Base-by-base conservation (phyloP, 2,329 filamentous ascomycete species). In the Tympanopsis confertula region DNA sequence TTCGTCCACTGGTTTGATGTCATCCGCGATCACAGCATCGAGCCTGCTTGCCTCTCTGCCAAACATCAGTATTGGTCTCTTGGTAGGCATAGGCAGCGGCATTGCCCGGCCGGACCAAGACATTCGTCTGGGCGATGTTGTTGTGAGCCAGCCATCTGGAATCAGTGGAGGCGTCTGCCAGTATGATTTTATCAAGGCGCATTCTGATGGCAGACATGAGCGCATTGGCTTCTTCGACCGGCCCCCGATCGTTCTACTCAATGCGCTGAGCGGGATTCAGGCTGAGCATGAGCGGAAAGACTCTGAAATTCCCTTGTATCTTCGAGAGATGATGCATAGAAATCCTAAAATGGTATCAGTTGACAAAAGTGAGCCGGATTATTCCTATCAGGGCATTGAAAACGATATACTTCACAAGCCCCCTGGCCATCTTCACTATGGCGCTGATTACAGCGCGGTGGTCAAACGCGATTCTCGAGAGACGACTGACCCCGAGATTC, bases 71-170 rank as follows among this genome's bases (percentile, higher is more conserved):
- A 19, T 51, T 13, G 44, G 42, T 1, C 26, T 51, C 1, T 10
- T 50, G 14, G 45, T 50, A 17, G 43, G 44, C 10, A 46, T 45
- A 19, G 43, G 41, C 4, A 39, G 40, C 32, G 44, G 41, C 20
- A 43, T 43, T 32, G 35, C 42, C 13, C 33, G 38, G 18, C 38
- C 40, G 19, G 38, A 42, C n/a, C 19, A 37, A 19, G 51, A 54
- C 5, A 43, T 54, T 7, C 47, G 50, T 1, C 44, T 55, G 0
- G 51, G 53, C 0, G 53, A 54, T 5, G 20, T 55, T 2, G 47
- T 53, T 1, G 46, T 56, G 0, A 50, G 51, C 24, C 36, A 43
- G 1, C 49, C 51, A 0, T 13, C 41, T 1, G 45, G 41, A 2
- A 38, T 15, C 0, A 45, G 5, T 0, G 42, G 48, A 0, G 51